phyloP scores from a whole-genome alignment of 1,139 yeast genomes.

The Candida buenavistaensis region DNA sequence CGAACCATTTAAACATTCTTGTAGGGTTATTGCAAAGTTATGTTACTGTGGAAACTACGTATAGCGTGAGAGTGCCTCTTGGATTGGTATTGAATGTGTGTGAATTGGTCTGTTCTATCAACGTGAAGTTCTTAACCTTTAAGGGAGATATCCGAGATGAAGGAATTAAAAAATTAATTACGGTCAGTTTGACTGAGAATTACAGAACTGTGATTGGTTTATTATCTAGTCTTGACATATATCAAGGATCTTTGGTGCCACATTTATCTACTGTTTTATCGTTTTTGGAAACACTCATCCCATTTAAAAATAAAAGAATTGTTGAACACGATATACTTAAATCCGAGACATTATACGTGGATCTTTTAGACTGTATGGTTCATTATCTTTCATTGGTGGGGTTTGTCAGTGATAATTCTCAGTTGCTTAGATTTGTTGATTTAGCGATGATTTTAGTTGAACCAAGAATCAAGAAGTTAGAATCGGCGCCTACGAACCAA shows the following conservation, averaged over 20 bases:
- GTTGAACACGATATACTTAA: conserved; percentile 29
- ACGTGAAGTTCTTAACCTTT: conserved; percentile 53
- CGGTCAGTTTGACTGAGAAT: conserved; percentile 39
- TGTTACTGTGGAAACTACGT: conserved; percentile 46
- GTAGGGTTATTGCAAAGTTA: conserved; percentile 46
- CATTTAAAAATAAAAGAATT: conserved; percentile 43
- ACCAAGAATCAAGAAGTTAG: conserved; percentile 26
- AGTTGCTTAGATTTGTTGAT: conserved; percentile 45
- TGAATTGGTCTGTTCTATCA: conserved; percentile 55
- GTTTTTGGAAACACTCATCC: conserved; percentile 54
- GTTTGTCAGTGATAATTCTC: conserved; percentile 38
- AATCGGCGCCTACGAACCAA: background rate
- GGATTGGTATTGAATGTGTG: conserved; percentile 51
- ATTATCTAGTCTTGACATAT: conserved; percentile 40
- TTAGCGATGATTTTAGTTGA: conserved; percentile 45
- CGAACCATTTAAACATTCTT: conserved; percentile 49
- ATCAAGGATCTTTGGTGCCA: conserved; percentile 48
- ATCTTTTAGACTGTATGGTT: conserved; percentile 30
- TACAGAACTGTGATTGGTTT: conserved; percentile 47
- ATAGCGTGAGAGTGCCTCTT: conserved; percentile 54
- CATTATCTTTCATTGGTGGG: conserved; percentile 31
- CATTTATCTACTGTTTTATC: conserved; percentile 50
- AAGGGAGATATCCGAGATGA: conserved; percentile 61
- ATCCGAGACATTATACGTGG: conserved; percentile 31
- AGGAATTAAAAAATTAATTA: conserved; percentile 38